Evolutionary conservation across 306 rosid genomes (phyloP).

Genomic region (Medicago arabica): DNA sequence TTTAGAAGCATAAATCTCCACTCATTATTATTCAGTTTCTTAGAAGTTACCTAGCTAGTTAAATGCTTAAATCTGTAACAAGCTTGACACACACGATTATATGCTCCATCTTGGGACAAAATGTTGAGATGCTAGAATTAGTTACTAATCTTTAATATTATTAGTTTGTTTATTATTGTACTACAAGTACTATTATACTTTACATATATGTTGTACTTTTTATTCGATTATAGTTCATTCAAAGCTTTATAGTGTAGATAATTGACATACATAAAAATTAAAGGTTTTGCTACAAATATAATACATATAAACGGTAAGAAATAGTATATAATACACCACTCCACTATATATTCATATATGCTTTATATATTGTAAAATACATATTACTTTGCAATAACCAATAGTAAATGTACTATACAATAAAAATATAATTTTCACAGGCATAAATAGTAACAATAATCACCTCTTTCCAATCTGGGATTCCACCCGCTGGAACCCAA

Average conservation of each 20-base stretch:
- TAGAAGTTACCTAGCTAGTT: conserved; percentile 1
- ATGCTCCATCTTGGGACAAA: conserved; percentile 1
- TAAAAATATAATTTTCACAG: conserved; percentile 53
- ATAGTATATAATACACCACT: conserved; percentile 29
- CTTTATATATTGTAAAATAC: conserved; percentile 42
- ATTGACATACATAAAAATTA: conserved; percentile 11
- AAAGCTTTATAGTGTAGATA: conserved; percentile 25
- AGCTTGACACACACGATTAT: conserved; percentile 16
- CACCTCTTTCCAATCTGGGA: conserved; percentile 99
- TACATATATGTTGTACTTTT: conserved; percentile 5
- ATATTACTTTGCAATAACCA: conserved; percentile 41
- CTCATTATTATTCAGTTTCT: background rate
- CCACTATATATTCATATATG: conserved; percentile 38
- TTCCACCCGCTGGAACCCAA: conserved; percentile 99
- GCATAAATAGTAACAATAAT: conserved; percentile 65
- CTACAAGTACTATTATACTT: conserved; percentile 6
- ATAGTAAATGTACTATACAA: conserved; percentile 42
- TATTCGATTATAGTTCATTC: conserved; percentile 25
- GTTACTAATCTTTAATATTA: conserved; percentile 12
- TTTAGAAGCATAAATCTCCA: conserved; percentile 1
- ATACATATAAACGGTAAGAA: conserved; percentile 20
- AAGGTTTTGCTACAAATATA: conserved; percentile 17
- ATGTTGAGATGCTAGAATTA: conserved; percentile 11
- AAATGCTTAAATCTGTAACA: background rate
- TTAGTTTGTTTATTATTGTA: background rate